Conservation (phyloP, 2,329 filamentous ascomycete species). For the Zymoseptoria brevis region DNA sequence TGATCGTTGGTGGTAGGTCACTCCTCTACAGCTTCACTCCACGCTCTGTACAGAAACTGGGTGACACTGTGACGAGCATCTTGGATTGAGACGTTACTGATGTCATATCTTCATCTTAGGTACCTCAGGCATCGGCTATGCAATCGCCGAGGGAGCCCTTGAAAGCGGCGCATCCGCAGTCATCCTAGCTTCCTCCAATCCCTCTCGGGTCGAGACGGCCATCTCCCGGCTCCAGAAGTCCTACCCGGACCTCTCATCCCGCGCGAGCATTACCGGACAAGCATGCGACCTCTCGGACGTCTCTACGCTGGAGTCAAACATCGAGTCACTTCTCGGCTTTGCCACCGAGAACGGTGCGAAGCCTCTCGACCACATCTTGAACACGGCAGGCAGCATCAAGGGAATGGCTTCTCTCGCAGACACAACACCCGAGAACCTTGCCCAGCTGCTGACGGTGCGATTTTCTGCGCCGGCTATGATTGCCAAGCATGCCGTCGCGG, state of each 20-base stretch:
- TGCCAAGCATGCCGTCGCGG: conserved; percentile 35
- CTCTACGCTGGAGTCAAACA: conserved; percentile 36
- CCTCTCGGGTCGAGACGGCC: neutral
- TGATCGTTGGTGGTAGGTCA: neutral
- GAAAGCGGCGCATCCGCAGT: neutral
- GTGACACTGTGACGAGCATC: neutral
- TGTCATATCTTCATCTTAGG: neutral
- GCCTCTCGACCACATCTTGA: conserved; percentile 46
- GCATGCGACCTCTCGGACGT: conserved; percentile 38
- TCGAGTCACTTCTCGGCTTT: conserved; percentile 34
- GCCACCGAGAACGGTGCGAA: conserved; percentile 22
- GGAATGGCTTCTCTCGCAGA: conserved; percentile 6
- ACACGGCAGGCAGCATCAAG: conserved; percentile 41
- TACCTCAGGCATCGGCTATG: neutral
- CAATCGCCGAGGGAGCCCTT: neutral
- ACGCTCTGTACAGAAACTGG: neutral
- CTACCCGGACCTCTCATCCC: neutral
- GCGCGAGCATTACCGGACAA: conserved; percentile 23
- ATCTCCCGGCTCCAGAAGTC: neutral
- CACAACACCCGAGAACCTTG: conserved; percentile 6
- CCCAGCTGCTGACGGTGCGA: conserved; percentile 35
- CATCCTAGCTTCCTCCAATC: neutral
- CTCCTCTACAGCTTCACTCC: neutral
- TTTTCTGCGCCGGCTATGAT: conserved; percentile 42
- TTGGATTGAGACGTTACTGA: neutral